Percentiles rank a stretch among this genome's conserved stretches.
Evolutionary conservation across 2,329 filamentous ascomycete genomes (phyloP).

Genomic region (Ascochyta viciae-villosae): DNA sequence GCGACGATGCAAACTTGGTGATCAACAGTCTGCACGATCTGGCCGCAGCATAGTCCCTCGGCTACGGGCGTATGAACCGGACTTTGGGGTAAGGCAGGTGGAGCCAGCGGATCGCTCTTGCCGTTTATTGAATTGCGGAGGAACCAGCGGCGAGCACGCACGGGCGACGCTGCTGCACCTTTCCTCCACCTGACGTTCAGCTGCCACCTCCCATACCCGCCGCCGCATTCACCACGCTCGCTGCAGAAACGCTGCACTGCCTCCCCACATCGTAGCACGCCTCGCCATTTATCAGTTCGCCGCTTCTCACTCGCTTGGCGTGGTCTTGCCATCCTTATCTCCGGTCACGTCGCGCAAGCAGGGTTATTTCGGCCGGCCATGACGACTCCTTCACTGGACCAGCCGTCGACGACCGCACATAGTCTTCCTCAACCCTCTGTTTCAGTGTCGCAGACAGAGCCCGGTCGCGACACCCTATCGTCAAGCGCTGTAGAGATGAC

Average conservation of each 20-base stretch:
- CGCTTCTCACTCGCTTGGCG: conserved; percentile 25
- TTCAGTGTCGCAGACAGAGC: conserved; percentile 32
- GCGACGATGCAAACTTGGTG: background rate
- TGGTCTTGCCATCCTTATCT: conserved; percentile 26
- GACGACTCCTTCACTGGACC: conserved; percentile 39
- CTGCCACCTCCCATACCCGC: conserved; percentile 8
- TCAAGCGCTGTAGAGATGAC: conserved; percentile 47
- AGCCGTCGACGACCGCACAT: conserved; percentile 34
- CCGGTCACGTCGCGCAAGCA: conserved; percentile 24
- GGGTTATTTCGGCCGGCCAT: conserved; percentile 35
- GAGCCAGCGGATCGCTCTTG: conserved; percentile 34
- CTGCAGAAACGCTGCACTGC: conserved; percentile 6
- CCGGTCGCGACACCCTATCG: conserved; percentile 30
- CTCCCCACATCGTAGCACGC: background rate
- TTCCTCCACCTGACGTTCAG: conserved; percentile 22
- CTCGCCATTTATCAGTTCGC: background rate
- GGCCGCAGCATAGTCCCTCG: conserved; percentile 13
- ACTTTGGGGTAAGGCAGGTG: conserved; percentile 20
- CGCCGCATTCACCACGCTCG: conserved; percentile 10
- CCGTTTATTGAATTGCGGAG: conserved; percentile 35
- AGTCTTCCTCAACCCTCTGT: conserved; percentile 30
- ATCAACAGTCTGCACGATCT: conserved; percentile 6
- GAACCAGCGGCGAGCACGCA: conserved; percentile 34
- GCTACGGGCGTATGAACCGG: conserved; percentile 12
- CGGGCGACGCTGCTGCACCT: conserved; percentile 23